Percentiles rank a stretch among this genome's conserved stretches.
Conservation (phyloP, 2,329 filamentous ascomycete genomes). For the Chrysosporium keratinophilum region DNA sequence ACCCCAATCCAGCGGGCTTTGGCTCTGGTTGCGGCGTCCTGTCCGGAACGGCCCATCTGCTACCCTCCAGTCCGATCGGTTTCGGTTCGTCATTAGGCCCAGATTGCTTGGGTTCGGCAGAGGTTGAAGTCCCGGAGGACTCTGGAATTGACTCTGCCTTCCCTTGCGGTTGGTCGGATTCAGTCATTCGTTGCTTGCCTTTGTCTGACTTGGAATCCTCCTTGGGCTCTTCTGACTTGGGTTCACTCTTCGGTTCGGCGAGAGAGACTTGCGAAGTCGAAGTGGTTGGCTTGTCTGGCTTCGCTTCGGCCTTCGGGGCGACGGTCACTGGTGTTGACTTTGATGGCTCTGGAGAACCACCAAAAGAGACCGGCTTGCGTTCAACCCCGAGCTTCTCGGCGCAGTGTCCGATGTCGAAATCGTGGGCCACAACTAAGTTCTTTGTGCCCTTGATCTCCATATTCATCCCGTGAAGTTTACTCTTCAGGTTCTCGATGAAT, state of each 20-base stretch:
- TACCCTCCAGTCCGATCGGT: background rate
- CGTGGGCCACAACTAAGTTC: background rate
- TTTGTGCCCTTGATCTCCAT: background rate
- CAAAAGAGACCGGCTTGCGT: background rate
- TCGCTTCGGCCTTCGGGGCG: background rate
- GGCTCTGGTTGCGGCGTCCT: background rate
- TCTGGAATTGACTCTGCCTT: background rate
- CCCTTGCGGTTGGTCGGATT: background rate
- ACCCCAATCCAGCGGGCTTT: background rate
- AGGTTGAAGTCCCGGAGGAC: background rate
- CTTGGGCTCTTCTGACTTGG: background rate
- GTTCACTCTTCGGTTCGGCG: background rate
- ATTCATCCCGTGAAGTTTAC: background rate
- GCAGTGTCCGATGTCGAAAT: background rate
- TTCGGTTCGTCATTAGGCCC: background rate
- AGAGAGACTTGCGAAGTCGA: background rate
- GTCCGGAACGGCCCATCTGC: background rate
- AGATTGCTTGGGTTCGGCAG: background rate
- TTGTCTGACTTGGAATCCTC: background rate
- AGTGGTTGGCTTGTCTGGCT: background rate
- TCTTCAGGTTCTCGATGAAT: background rate
- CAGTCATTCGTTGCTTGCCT: background rate
- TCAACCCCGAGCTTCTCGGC: background rate
- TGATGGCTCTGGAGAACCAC: background rate
- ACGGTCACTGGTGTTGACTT: background rate